Evolutionary conservation across 2,329 filamentous ascomycete species (phyloP).

Genomic region (Penicillium psychrosexuale): DNA sequence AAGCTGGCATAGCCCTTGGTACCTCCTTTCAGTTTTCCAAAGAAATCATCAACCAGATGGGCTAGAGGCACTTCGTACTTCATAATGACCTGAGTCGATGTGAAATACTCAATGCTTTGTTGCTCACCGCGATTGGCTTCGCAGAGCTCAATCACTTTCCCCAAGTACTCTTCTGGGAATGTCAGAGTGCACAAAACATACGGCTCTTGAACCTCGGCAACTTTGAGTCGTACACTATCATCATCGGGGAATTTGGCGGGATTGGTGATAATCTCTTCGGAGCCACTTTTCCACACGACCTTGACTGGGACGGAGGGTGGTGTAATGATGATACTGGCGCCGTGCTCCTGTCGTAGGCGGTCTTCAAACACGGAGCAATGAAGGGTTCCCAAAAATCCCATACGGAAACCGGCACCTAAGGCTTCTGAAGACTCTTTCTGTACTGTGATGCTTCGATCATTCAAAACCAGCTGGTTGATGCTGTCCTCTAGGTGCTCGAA

Average conservation of each 20-base stretch:
- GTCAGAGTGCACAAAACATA: conserved; percentile 84
- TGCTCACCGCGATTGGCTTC: conserved; percentile 86
- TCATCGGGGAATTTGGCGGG: conserved; percentile 84
- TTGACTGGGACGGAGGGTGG: conserved; percentile 93
- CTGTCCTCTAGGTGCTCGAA: conserved; percentile 87
- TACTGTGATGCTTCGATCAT: conserved; percentile 90
- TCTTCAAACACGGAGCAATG: conserved; percentile 99
- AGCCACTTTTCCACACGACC: conserved; percentile 73
- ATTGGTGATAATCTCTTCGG: conserved; percentile 74
- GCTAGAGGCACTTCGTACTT: conserved; percentile 87
- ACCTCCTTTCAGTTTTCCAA: conserved; percentile 88
- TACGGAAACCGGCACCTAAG: conserved; percentile 85
- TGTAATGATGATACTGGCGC: conserved; percentile 92
- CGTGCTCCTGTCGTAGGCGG: conserved; percentile 88
- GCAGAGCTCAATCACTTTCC: conserved; percentile 91
- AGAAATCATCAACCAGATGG: conserved; percentile 93
- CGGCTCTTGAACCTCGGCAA: conserved; percentile 65
- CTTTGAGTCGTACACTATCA: conserved; percentile 53
- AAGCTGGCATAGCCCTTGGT: conserved; percentile 95
- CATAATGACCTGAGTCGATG: conserved; percentile 85
- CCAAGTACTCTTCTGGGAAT: conserved; percentile 88
- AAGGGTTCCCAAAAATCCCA: conserved; percentile 92
- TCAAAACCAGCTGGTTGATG: conserved; percentile 88
- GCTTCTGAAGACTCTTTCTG: conserved; percentile 94
- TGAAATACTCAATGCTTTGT: conserved; percentile 85